Conservation (phyloP, 2,329 filamentous ascomycete species). For the Curvularia verruculosa region DNA sequence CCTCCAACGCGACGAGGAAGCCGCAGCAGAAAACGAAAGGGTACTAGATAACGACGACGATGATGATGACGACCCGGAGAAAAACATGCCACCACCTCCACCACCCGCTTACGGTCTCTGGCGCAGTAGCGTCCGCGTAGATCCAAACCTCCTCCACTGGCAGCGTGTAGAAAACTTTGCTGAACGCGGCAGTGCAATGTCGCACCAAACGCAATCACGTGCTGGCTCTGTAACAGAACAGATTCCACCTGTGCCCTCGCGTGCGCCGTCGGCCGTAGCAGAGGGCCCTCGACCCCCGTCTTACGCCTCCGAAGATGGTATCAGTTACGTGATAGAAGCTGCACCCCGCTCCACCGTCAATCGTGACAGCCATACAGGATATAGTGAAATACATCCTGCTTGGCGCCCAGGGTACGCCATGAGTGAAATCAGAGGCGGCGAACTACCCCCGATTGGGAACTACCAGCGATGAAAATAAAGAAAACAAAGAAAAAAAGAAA, state of each 20-base stretch:
- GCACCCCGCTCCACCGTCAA: constrained; percentile 48
- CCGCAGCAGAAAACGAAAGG: constrained; percentile 57
- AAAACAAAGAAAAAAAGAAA: not conserved
- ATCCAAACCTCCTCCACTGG: constrained; percentile 84
- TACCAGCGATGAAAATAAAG: not conserved
- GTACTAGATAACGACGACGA: constrained; percentile 47
- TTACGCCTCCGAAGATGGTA: constrained; percentile 76
- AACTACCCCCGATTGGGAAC: constrained; percentile 13
- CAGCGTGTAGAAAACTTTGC: constrained; percentile 59
- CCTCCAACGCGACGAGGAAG: constrained; percentile 75
- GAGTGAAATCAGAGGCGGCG: constrained; percentile 30
- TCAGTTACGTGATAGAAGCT: constrained; percentile 73
- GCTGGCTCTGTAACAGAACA: constrained; percentile 7
- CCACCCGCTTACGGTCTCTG: constrained; percentile 88
- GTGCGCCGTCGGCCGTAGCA: not conserved
- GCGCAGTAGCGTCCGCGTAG: constrained; percentile 79
- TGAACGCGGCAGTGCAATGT: constrained; percentile 8
- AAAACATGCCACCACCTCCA: constrained; percentile 37
- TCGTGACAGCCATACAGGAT: constrained; percentile 25
- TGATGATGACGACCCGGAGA: constrained; percentile 21
- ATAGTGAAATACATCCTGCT: constrained; percentile 47
- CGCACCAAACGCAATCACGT: constrained; percentile 8
- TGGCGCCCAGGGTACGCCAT: constrained; percentile 45
- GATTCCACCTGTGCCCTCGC: not conserved
- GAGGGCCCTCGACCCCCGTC: constrained; percentile 67